Conservation (phyloP, 139 green algal genomes). For the Coelastrella sp. region DNA sequence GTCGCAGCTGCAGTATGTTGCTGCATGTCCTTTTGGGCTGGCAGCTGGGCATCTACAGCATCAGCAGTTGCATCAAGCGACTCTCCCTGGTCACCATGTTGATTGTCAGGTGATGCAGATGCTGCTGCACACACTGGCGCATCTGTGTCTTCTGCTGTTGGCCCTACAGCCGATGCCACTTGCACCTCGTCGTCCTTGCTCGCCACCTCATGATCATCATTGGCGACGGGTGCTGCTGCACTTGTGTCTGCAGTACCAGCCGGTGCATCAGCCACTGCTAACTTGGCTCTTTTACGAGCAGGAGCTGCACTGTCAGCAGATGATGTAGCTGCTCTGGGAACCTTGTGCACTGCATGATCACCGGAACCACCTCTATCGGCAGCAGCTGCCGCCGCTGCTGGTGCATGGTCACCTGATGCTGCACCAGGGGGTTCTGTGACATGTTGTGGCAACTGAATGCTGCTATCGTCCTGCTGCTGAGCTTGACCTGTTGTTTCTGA, state of each 20-base stretch:
- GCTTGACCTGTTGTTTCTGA: not conserved
- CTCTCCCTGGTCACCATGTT: too few relatives aligned
- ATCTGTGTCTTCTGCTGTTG: too few relatives aligned
- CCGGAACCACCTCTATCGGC: not conserved
- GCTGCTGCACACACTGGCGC: too few relatives aligned
- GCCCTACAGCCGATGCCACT: too few relatives aligned
- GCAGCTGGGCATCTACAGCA: too few relatives aligned
- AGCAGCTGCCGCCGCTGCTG: slow-evolving; percentile 12
- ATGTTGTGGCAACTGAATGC: not conserved
- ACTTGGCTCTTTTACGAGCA: not conserved
- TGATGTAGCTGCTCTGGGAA: not conserved
- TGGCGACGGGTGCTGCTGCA: not conserved
- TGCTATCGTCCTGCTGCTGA: not conserved
- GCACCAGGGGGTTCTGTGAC: not conserved
- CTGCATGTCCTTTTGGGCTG: too few relatives aligned
- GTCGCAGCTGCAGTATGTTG: too few relatives aligned
- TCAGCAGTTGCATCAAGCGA: too few relatives aligned
- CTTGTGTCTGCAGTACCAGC: not conserved
- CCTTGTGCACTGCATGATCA: not conserved
- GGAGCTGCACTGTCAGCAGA: slow-evolving; percentile 40
- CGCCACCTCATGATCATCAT: not conserved
- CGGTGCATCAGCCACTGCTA: not conserved
- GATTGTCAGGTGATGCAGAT: too few relatives aligned
- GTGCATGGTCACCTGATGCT: not conserved
- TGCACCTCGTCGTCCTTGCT: too few relatives aligned